A percentile compares a stretch with the other conserved stretches of the same genome.
Evolutionary conservation across 2,329 filamentous ascomycete genomes (phyloP).

Genomic region (Fusarium torulosum): DNA sequence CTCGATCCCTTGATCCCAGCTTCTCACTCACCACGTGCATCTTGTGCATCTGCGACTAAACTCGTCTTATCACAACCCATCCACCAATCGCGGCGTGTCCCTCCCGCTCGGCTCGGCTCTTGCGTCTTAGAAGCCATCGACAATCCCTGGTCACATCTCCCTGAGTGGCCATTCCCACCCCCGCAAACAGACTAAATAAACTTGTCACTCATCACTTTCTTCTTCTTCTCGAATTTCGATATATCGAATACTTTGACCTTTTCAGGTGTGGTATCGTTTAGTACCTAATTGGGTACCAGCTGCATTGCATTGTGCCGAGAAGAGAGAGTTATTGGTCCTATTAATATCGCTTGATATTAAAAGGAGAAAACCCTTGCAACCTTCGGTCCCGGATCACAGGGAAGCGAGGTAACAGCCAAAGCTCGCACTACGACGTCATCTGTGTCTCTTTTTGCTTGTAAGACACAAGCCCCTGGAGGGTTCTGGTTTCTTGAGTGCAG

Average conservation of each 20-base stretch:
- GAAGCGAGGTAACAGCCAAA: background rate
- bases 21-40: slow-evolving; percentile 46
- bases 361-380: background rate
- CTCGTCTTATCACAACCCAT: slow-evolving; percentile 42
- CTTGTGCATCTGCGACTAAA: slow-evolving; percentile 42
- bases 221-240: slow-evolving; percentile 29
- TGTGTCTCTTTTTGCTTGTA: slow-evolving; percentile 25
- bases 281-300: slow-evolving; percentile 26
- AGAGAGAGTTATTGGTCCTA: slow-evolving; percentile 22
- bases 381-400: too few species aligned
- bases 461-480: slow-evolving; percentile 37
- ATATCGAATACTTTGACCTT: slow-evolving; percentile 3
- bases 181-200: too few species aligned
- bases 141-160: slow-evolving; percentile 32
- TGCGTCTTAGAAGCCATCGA: slow-evolving; percentile 34
- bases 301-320: background rate
- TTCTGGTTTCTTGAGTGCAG: slow-evolving; percentile 17
- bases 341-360: slow-evolving; percentile 28
- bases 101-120: slow-evolving; percentile 46
- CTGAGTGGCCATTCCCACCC: slow-evolving; percentile 3
- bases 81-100: slow-evolving; percentile 44
- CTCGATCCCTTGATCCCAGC: background rate
- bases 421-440: slow-evolving; percentile 38
- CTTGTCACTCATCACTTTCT: slow-evolving; percentile 32
- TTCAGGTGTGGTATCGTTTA: slow-evolving; percentile 14